Conservation (phyloP, 1,284 basidiomycete species). For the Polyporus tsugae region DNA sequence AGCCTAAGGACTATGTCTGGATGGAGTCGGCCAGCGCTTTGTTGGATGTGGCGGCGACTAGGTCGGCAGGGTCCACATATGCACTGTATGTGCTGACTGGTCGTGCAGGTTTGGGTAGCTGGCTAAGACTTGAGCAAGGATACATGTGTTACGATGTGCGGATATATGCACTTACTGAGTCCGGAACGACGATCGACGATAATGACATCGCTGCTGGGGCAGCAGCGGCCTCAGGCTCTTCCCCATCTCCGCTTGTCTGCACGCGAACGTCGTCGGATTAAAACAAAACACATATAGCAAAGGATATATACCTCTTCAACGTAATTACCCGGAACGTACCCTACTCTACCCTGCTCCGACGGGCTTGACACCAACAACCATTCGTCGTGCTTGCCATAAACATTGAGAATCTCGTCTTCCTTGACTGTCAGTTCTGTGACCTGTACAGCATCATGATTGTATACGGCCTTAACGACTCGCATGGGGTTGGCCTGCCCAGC, state of each 20-base stretch:
- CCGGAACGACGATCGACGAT: conserved; percentile 44
- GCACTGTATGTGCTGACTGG: conserved; percentile 75
- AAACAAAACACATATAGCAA: background rate
- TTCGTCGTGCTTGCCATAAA: conserved; percentile 87
- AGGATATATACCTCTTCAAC: conserved; percentile 67
- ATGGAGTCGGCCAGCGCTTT: conserved; percentile 78
- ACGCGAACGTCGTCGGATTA: background rate
- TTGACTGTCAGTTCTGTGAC: conserved; percentile 84
- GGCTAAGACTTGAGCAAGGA: conserved; percentile 8
- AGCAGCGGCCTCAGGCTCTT: conserved; percentile 32
- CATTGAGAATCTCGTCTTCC: conserved; percentile 81
- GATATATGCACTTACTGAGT: conserved; percentile 46
- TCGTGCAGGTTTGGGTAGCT: conserved; percentile 55
- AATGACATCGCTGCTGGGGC: conserved; percentile 34
- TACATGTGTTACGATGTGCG: too few species aligned
- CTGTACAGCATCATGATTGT: conserved; percentile 89
- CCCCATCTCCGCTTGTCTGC: conserved; percentile 34
- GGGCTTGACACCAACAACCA: conserved; percentile 87
- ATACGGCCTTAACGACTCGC: conserved; percentile 81
- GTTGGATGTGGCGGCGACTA: conserved; percentile 65
- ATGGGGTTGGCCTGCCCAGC: conserved; percentile 69
- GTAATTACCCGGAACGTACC: conserved; percentile 93
- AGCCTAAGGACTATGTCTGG: conserved; percentile 90
- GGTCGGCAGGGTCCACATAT: conserved; percentile 80
- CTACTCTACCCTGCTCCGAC: conserved; percentile 73